A percentile compares a stretch with the other conserved stretches of the same genome.
Evolutionary conservation across 768 basidiomycete species (phyloP).

Genomic region (Phaeolepiota aurea): DNA sequence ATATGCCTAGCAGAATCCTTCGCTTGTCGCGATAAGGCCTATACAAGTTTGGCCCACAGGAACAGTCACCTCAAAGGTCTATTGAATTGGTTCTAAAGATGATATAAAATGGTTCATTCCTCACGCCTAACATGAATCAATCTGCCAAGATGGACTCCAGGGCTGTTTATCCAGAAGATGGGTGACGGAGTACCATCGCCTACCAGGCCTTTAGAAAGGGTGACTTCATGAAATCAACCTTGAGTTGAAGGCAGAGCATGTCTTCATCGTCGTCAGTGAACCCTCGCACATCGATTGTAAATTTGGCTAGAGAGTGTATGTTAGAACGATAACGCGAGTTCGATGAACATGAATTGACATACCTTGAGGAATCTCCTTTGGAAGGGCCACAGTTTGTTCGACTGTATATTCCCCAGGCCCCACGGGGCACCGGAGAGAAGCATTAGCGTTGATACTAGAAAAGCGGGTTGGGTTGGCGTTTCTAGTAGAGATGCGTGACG

Average conservation of each 20-base stretch:
- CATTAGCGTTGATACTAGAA: slow-evolving; percentile 63
- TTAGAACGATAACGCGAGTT: slow-evolving; percentile 4
- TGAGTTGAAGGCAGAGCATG: slow-evolving; percentile 74
- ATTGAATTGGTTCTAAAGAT: too few species aligned
- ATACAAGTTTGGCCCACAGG: too few species aligned
- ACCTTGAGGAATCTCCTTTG: slow-evolving; percentile 87
- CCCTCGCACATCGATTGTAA: slow-evolving; percentile 59
- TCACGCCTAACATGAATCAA: too few species aligned
- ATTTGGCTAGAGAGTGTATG: slow-evolving; percentile 58
- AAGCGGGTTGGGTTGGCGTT: too few species aligned
- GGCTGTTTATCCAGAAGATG: too few species aligned
- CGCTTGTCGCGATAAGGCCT: too few species aligned
- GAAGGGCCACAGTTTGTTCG: slow-evolving; percentile 75
- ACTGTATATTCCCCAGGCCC: slow-evolving; percentile 63
- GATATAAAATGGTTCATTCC: too few species aligned
- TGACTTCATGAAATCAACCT: slow-evolving; percentile 63
- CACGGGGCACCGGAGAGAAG: slow-evolving; percentile 80
- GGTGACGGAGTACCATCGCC: slow-evolving; percentile 1
- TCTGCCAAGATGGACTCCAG: too few species aligned
- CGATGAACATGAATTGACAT: slow-evolving; percentile 10
- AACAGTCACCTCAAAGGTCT: too few species aligned
- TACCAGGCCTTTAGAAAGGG: slow-evolving; percentile 27
- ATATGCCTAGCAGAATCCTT: too few species aligned
- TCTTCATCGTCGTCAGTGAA: slow-evolving; percentile 67
- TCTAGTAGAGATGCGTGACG: too few species aligned